Base-by-base conservation (phyloP, 805 yeast species). In the Starmerella apicola region DNA sequence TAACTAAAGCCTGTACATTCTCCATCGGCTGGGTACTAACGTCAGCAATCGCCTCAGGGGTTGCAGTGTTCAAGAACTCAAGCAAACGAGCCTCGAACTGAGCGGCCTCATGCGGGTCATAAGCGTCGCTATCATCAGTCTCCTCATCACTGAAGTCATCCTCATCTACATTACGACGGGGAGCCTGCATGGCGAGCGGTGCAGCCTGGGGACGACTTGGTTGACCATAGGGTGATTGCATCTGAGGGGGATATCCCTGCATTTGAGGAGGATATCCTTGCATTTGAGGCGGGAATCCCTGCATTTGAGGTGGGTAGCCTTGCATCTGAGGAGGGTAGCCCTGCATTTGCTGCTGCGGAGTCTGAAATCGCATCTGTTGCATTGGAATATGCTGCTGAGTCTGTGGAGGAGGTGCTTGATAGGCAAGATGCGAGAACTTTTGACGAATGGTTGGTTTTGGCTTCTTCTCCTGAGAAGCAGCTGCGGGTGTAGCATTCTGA, bases 41-140 rank as follows among this genome's bases (percentile, higher is more conserved):
- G 61, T 88, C 97, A 9, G 79, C 71, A 33, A 91, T 64, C 55
- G 86, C 95, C 41, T 76, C 72, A 2, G 64, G 66, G 13, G 81
- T 72, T 1, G 94, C 88, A 10, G 74, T 71, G 59, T 91, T 91
- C 47, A 88, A 66, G 51, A 91, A 85, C 33, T 76, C 72, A 34
- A 86, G 61, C 20, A 84, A 72, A 43, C 82, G 76, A 13, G 66
- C 66, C 51, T 79, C 86, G 47, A 79, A 76, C 48, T 62, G 59
- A 21, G 55, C 54, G 25, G 49, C 50, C 28, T 43, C 51, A 23
- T 43, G 47, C 24, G 50, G 53, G 34, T 60, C 64, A 32, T 55
- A 59, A 29, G 55, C 63, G 18, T 55, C 59, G 34, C 50, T 42
- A 33, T 42, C 50, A 32, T 44, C 39, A 31, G 34, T 24, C 16